Percentiles rank a stretch among this genome's conserved stretches.
phyloP scores from a whole-genome alignment of 306 rosid genomes.

The Dryas alaskensis region DNA sequence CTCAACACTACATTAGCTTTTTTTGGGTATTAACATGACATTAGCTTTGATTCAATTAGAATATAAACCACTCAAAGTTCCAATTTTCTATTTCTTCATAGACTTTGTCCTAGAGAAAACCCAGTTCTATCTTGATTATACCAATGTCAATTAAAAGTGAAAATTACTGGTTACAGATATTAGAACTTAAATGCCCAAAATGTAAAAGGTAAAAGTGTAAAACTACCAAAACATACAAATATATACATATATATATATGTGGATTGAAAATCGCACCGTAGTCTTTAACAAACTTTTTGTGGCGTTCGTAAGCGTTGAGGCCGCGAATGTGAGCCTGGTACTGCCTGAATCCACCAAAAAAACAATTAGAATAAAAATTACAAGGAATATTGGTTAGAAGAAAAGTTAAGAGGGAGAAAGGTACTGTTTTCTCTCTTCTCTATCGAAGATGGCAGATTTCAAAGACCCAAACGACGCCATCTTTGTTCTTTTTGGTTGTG shows the following conservation, averaged over 20 bases:
- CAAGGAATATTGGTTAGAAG: neutral
- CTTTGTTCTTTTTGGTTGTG: neutral
- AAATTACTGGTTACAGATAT: too few species aligned
- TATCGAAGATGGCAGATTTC: conserved; percentile 41
- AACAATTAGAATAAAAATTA: neutral
- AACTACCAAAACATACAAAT: too few species aligned
- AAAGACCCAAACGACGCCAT: conserved; percentile 53
- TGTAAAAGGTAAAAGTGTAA: too few species aligned
- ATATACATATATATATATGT: neutral
- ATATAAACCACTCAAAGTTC: neutral
- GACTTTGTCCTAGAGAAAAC: neutral
- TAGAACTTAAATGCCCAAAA: neutral
- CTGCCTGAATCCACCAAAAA: conserved; percentile 31
- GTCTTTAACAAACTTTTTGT: conserved; percentile 54
- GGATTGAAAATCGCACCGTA: conserved; percentile 43
- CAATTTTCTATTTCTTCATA: neutral
- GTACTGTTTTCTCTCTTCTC: conserved; percentile 59
- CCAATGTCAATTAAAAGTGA: neutral
- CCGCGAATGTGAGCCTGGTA: conserved; percentile 61
- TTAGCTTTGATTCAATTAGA: neutral
- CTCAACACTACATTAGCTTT: neutral
- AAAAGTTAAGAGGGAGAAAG: neutral
- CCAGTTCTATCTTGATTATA: neutral
- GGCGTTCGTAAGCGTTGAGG: conserved; percentile 59
- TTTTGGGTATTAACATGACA: neutral